Evolutionary conservation across 2,329 filamentous ascomycete genomes (phyloP).

Genomic region (Fusarium clavum): DNA sequence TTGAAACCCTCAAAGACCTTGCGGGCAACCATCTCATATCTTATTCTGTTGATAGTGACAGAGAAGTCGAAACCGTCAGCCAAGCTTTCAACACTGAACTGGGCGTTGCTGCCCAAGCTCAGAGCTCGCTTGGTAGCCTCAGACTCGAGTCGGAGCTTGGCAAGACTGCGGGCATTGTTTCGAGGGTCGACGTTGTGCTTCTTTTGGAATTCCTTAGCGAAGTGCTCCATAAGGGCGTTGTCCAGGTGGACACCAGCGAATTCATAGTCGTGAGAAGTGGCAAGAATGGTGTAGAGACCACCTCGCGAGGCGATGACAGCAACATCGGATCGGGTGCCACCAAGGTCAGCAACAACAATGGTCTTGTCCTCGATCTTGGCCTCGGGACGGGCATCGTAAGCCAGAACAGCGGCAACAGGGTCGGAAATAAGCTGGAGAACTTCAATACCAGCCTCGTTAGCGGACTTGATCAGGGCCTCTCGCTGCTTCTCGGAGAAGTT

Average conservation of each 20-base stretch:
- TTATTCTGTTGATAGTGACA: conserved; percentile 89
- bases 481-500: conserved; percentile 92
- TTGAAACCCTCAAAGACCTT: conserved; percentile 92
- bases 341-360: conserved; percentile 90
- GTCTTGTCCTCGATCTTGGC: conserved; percentile 84
- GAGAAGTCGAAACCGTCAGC: conserved; percentile 91
- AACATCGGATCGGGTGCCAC: conserved; percentile 92
- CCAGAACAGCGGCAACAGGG: conserved; percentile 87
- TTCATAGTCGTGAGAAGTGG: conserved; percentile 95
- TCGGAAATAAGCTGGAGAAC: conserved; percentile 94
- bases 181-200: conserved; percentile 93
- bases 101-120: conserved; percentile 86
- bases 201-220: conserved; percentile 98
- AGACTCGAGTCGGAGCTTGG: conserved; percentile 92
- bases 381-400: conserved; percentile 89
- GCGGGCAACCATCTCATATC: conserved; percentile 88
- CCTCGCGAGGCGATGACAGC: conserved; percentile 90
- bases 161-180: conserved; percentile 81
- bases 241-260: conserved; percentile 88
- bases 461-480: conserved; percentile 80
- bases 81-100: conserved; percentile 92
- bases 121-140: conserved; percentile 94
- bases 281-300: conserved; percentile 95
- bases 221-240: conserved; percentile 92
- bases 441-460: conserved; percentile 84